Base-by-base conservation (phyloP, 75 land plant species). In the Azolla pinnata region DNA sequence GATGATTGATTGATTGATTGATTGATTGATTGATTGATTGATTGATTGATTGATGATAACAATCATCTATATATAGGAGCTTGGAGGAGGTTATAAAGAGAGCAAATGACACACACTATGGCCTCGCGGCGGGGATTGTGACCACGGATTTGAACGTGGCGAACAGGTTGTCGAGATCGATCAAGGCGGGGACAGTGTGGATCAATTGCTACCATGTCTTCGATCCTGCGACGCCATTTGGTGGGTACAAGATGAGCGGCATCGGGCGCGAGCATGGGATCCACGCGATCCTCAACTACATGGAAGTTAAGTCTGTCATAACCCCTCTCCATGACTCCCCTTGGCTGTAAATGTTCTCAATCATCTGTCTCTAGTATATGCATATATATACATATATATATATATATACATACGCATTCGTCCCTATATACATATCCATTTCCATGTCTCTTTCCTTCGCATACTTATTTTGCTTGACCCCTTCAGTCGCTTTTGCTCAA, bases 241-340 rank as follows among this genome's bases (percentile, higher is more conserved):
- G 91, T 2, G 91, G 91, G 0, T 87, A 78, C 75, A 87, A 87
- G 63, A 67, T 67, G 78, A 87, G 91, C 40, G 91, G 91, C 16
- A 71, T 80, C 51, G 91, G 87, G 1, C 70, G 73, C 24, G 91
- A 83, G 27, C 55, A 63, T 17, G 82, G 91, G 1, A 8, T 65
- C 17, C 65, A 78, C 12, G 72, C 62, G 2, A 72, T 87, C 28
- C 18, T 67, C 2, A 75, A 67, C 32, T 83, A 78, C 66, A 55
- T 81, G 17, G 74, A 81, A 53, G 71, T 74, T 19, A 87, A 87
- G 68, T 58, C 81, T 40, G 84, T 87, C 25, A 75, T 84, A 2
- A 83, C 78, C 20, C 84, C 91, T 2, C 35, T 87, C 21, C 35
- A 73, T 21, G 60, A 75, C n/a, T 70, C 91, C 9, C 81, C 91